These are phyloP conservation scores for Takakia lepidozioides DNA, from an alignment of 225 moss, liverwort and hornwort genomes.

Conservation along the genomic window DNA sequence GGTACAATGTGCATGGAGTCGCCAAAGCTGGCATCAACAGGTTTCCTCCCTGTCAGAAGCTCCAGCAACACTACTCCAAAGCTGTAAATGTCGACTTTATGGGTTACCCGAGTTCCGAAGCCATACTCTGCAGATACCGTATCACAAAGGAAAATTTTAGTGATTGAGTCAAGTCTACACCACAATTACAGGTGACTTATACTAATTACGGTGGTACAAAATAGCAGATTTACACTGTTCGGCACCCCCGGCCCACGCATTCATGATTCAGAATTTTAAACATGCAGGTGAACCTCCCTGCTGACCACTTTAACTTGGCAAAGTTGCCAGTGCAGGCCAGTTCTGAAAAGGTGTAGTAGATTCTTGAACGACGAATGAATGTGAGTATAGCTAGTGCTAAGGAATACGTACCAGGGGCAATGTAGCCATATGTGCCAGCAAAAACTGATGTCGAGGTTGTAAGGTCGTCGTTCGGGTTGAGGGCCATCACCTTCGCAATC, in stretches of 20 bases:
- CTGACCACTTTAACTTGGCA: too few relatives aligned
- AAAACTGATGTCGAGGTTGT: conserved; percentile 1
- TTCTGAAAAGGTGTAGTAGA: too few relatives aligned
- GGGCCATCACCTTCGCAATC: conserved; percentile 9
- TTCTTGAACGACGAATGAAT: too few relatives aligned
- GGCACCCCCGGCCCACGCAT: too few relatives aligned
- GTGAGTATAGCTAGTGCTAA: not conserved
- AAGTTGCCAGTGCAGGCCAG: too few relatives aligned
- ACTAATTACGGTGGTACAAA: too few relatives aligned
- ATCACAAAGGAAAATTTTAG: too few relatives aligned
- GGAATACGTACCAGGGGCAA: conserved; percentile 10
- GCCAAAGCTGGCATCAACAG: not conserved
- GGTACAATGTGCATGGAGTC: conserved; percentile 4
- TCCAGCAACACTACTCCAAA: conserved; percentile 12
- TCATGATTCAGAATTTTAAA: too few relatives aligned
- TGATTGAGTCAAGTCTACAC: too few relatives aligned
- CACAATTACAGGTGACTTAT: too few relatives aligned
- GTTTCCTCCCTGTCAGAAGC: conserved; percentile 9
- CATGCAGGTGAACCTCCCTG: too few relatives aligned
- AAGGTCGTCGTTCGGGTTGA: not conserved
- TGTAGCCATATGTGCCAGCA: conserved; percentile 8
- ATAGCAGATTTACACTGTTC: too few relatives aligned
- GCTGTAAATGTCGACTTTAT: conserved; percentile 14
- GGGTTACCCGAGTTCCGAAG: not conserved
- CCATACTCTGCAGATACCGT: not conserved